phyloP scores from a whole-genome alignment of 345 rosid species.

The Erysimum cheiranthoides region DNA sequence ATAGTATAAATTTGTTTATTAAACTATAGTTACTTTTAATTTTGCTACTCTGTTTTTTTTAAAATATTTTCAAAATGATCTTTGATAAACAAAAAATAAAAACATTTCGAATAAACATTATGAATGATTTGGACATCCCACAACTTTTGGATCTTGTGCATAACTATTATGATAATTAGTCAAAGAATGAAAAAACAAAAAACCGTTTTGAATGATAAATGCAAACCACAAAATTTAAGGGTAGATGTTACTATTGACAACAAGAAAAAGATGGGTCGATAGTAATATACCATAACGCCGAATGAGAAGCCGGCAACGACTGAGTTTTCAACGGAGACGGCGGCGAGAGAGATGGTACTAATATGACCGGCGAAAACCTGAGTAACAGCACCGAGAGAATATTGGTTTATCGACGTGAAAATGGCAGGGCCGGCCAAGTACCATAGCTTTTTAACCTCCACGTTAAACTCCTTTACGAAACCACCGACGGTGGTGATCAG shows the following conservation, averaged over 20 bases:
- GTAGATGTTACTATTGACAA: no score
- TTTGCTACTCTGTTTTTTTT: no score
- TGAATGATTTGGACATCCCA: neutral
- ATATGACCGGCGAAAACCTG: constrained; percentile 83
- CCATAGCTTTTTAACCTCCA: constrained; percentile 78
- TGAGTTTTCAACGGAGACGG: constrained; percentile 84
- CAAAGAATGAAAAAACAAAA: neutral
- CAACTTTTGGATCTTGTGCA: neutral
- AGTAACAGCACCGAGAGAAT: constrained; percentile 92
- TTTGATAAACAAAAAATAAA: neutral
- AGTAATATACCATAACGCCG: constrained; percentile 67
- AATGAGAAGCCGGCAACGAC: constrained; percentile 96
- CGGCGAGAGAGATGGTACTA: constrained; percentile 76
- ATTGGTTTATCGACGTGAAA: constrained; percentile 80
- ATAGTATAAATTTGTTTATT: no score
- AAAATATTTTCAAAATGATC: neutral
- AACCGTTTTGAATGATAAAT: neutral
- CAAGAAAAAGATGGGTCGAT: no score
- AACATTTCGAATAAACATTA: neutral
- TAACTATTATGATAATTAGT: neutral
- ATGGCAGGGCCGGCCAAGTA: constrained; percentile 92
- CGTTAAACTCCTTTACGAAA: constrained; percentile 60
- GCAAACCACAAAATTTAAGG: neutral
- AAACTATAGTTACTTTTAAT: no score
- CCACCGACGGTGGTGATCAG: constrained; percentile 47